Conservation (phyloP, 495 filamentous ascomycete genomes). For the Corynascus novoguineensis region DNA sequence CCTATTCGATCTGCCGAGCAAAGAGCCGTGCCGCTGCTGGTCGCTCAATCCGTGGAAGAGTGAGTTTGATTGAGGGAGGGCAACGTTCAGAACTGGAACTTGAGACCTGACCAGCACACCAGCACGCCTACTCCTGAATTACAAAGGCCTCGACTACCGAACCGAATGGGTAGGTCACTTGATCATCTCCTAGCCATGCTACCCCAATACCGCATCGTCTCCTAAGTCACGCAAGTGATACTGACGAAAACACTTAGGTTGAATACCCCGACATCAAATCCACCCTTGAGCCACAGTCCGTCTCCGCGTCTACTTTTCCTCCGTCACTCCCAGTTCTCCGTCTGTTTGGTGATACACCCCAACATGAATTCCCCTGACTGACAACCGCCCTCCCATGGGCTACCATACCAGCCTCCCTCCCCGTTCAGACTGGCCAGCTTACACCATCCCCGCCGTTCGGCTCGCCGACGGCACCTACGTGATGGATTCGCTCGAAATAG, state of each 20-base stretch:
- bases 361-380: background rate
- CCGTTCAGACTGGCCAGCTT: conserved; percentile 22
- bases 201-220: background rate
- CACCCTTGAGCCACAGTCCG: conserved; percentile 25
- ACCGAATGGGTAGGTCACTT: conserved; percentile 54
- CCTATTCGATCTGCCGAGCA: conserved; percentile 55
- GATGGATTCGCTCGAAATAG: conserved; percentile 55
- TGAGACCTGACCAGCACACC: background rate
- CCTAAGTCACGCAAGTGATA: background rate
- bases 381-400: background rate
- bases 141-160: conserved; percentile 56
- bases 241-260: conserved; percentile 11
- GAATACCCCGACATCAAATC: conserved; percentile 58
- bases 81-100: too few relatives aligned
- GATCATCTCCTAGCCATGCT: background rate
- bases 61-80: conserved; percentile 23
- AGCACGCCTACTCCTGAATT: conserved; percentile 57
- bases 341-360: too few relatives aligned
- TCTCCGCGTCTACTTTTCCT: background rate
- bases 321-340: background rate
- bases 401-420: conserved; percentile 38
- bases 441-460: conserved; percentile 51
- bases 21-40: conserved; percentile 42
- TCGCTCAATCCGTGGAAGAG: conserved; percentile 59
- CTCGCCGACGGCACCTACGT: conserved; percentile 48